A percentile compares a stretch with the other conserved stretches of the same genome.
Conservation (phyloP, 2,329 filamentous ascomycete species). For the Arthrobotrys sphaeroides region DNA sequence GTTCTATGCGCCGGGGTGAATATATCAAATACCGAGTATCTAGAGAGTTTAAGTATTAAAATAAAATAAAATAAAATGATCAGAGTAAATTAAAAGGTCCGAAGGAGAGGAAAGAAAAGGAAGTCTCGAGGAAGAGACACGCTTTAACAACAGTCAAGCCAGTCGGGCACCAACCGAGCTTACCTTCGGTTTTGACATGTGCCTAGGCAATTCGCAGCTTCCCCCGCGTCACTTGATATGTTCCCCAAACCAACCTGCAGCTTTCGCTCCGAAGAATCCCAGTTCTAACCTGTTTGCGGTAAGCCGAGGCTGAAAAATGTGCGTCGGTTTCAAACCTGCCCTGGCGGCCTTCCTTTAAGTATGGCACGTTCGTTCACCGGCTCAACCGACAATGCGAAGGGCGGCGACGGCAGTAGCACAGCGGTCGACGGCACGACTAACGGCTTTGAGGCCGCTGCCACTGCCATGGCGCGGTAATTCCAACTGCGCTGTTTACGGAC, state of each 20-base stretch:
- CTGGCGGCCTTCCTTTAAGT: not conserved
- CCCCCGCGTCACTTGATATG: conserved; percentile 23
- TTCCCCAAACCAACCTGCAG: not conserved
- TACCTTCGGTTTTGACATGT: conserved; percentile 43
- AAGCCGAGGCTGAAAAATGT: conserved; percentile 51
- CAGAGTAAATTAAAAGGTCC: too few species aligned
- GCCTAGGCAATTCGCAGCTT: conserved; percentile 33
- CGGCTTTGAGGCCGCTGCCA: not conserved
- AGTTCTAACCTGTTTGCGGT: conserved; percentile 11
- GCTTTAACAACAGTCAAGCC: conserved; percentile 11
- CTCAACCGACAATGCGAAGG: conserved; percentile 30
- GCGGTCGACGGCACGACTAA: not conserved
- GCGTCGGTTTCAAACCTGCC: not conserved
- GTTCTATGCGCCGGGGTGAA: too few species aligned
- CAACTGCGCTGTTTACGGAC: not conserved
- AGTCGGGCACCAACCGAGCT: conserved; percentile 38
- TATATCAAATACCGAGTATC: too few species aligned
- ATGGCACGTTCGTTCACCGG: too few species aligned
- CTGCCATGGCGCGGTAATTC: conserved; percentile 13
- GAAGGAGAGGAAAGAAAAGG: conserved; percentile 11
- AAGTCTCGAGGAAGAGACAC: not conserved
- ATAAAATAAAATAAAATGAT: not conserved
- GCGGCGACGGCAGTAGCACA: not conserved
- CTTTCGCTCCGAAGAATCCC: too few species aligned
- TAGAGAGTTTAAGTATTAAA: not conserved